phyloP scores from a whole-genome alignment of 1,284 basidiomycete species.

The Pascua guehoae region DNA sequence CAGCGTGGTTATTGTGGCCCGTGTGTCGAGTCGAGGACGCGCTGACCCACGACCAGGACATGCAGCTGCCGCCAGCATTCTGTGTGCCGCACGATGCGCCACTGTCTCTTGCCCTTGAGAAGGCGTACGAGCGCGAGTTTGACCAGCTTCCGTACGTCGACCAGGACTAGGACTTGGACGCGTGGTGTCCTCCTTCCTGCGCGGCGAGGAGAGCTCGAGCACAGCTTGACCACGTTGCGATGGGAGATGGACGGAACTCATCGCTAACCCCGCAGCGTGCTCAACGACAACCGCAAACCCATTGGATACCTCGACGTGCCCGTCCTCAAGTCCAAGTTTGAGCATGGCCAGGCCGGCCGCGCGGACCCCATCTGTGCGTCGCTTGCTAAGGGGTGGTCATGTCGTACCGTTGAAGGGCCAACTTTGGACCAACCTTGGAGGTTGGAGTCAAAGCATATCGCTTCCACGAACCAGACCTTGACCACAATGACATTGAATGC shows the following conservation, averaged over 20 bases:
- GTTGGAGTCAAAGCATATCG: no score
- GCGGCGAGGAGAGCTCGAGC: background rate
- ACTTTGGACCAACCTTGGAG: background rate
- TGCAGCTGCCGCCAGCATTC: slow-evolving; percentile 84
- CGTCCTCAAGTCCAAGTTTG: slow-evolving; percentile 69
- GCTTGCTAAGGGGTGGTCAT: no score
- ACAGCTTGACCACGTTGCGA: background rate
- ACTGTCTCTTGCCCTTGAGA: slow-evolving; percentile 69
- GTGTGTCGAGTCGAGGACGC: background rate
- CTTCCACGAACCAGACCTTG: no score
- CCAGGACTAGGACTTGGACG: no score
- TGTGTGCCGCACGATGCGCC: slow-evolving; percentile 68
- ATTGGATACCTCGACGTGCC: slow-evolving; percentile 78
- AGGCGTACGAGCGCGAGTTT: slow-evolving; percentile 85
- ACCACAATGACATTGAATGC: background rate
- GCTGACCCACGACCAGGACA: slow-evolving; percentile 59
- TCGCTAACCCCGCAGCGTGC: slow-evolving; percentile 56
- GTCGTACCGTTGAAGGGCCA: background rate
- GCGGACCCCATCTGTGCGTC: slow-evolving; percentile 54
- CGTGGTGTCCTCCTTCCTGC: background rate
- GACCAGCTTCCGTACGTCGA: slow-evolving; percentile 74
- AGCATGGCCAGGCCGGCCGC: slow-evolving; percentile 64
- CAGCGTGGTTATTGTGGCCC: background rate
- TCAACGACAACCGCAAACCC: slow-evolving; percentile 66
- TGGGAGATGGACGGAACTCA: background rate